Conservation (phyloP, 257 asterid genomes). For the Paulownia fortunei region DNA sequence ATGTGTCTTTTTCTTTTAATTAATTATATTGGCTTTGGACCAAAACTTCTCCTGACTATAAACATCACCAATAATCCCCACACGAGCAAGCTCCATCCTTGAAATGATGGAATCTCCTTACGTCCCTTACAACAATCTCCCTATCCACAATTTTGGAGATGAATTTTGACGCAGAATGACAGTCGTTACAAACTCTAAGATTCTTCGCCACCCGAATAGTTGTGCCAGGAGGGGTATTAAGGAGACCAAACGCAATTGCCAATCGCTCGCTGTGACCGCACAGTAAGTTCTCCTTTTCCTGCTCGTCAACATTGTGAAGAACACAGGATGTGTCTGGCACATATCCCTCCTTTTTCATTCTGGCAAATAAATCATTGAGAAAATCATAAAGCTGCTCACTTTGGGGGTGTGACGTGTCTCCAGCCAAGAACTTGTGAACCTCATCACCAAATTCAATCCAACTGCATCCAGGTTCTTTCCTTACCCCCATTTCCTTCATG, state of each 20-base stretch:
- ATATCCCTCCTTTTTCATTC: conserved; percentile 78
- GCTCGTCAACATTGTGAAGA: conserved; percentile 82
- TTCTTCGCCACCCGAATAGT: conserved; percentile 80
- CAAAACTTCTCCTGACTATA: not conserved
- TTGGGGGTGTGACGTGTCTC: conserved; percentile 70
- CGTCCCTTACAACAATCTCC: conserved; percentile 89
- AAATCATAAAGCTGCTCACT: conserved; percentile 60
- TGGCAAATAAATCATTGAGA: conserved; percentile 48
- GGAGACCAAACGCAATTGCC: conserved; percentile 86
- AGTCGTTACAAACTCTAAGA: conserved; percentile 86
- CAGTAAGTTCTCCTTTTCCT: conserved; percentile 70
- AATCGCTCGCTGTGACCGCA: conserved; percentile 91
- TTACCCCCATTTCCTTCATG: conserved; percentile 73
- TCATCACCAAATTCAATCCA: conserved; percentile 72
- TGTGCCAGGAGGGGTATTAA: conserved; percentile 70
- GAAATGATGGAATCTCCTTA: conserved; percentile 88
- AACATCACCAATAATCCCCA: conserved; percentile 85
- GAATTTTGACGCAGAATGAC: conserved; percentile 80
- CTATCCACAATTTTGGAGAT: conserved; percentile 69
- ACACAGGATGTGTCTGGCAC: conserved; percentile 87
- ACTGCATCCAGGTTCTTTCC: conserved; percentile 88
- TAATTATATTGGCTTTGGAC: not conserved
- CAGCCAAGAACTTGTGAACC: conserved; percentile 83
- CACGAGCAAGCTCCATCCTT: conserved; percentile 82
- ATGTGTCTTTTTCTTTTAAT: not conserved